Conservation (phyloP, 2,329 filamentous ascomycete genomes). For the Rhynchosporium agropyri region DNA sequence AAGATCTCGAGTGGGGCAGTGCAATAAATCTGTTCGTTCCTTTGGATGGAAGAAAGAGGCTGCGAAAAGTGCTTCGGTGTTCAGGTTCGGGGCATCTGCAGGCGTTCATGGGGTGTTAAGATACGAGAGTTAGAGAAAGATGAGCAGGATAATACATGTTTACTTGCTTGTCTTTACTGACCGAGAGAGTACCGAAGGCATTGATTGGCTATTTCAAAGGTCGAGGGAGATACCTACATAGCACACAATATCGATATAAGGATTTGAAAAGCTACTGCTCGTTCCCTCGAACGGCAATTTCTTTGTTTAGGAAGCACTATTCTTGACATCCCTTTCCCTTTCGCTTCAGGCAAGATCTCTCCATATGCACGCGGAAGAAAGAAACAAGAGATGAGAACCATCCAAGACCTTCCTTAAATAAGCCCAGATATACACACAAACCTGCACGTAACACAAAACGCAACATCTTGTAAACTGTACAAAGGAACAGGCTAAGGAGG, state of each 20-base stretch:
- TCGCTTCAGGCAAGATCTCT: neutral
- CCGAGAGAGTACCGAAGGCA: neutral
- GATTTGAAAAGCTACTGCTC: neutral
- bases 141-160: neutral
- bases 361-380: neutral
- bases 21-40: neutral
- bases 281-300: neutral
- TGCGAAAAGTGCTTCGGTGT: conserved; percentile 9
- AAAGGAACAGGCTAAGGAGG: too few relatives aligned
- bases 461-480: too few relatives aligned
- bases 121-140: neutral
- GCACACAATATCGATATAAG: neutral
- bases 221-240: conserved; percentile 5
- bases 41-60: conserved; percentile 6
- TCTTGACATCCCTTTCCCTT: neutral
- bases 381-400: too few relatives aligned
- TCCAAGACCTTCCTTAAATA: too few relatives aligned
- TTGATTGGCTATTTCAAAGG: neutral
- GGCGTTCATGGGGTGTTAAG: conserved; percentile 7
- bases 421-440: too few relatives aligned
- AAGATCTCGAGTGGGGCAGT: neutral
- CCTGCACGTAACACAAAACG: too few relatives aligned
- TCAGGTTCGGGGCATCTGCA: conserved; percentile 9
- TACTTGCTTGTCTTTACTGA: neutral
- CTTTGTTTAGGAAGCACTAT: too few relatives aligned